Evolutionary conservation across 2,329 filamentous ascomycete genomes (phyloP), one percentile per base, ranked within the genome.

Genomic region (Penicillium polonicum): DNA sequence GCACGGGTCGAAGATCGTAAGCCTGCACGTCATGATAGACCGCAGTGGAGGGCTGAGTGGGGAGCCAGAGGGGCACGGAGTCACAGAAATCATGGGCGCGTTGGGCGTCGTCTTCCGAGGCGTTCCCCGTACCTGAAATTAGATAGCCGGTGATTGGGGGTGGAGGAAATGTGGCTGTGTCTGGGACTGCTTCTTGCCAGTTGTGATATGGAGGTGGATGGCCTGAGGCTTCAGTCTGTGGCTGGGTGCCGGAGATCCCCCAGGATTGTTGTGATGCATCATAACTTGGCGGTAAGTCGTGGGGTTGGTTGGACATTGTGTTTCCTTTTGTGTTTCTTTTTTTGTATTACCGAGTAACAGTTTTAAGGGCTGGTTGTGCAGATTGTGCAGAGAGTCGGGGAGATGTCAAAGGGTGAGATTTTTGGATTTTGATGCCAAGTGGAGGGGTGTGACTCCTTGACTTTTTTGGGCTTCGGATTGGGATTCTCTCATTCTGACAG

Each of bases 161-260:
- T 29, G 85, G 85, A 3, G 84, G 84, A 10, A 87, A 77, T n/a
- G 80, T 75, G 5, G 83, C 71, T 17, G 78, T 86, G 65, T 87
- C 85, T 6, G 84, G 84, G 4, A 87, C 79, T 2, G 80, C 76
- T 41, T 75, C 72, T 52, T 83, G 80, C 85, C 85, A 88, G 71
- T 85, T 83, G 69, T 87, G 84, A 65, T 86, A 85, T 27, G 82
- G 80, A 19, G 83, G 83, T 15, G 83, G 83, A 25, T 72, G 46
- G 5, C 12, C 39, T 42, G 43, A 45, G 43, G 7, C 43, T 46
- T 19, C 21, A 6, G 25, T 31, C 42, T 57, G 55, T 46, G 25
- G 45, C 41, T 55, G 48, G 13, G n/a, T 51, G 5, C 17, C 17
- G 27, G 36, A 38, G 36, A 12, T 42, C 15, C 29, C 38, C 49